Base-by-base conservation (phyloP, 805 yeast genomes). In the Lipomyces sp. region DNA sequence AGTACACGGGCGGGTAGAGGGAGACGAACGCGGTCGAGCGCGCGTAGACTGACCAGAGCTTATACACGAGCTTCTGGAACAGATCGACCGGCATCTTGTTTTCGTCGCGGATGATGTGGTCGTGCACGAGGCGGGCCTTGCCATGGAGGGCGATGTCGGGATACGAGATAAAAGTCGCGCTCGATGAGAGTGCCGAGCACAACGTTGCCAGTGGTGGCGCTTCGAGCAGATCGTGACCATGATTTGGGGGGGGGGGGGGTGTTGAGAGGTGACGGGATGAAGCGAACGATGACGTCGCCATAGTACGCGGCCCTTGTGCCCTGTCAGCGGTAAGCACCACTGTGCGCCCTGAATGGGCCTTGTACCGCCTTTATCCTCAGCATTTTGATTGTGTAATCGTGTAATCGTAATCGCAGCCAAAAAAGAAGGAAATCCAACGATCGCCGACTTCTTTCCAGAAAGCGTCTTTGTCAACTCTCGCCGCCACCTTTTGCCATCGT, bases 61-160 rank as follows among this genome's bases (percentile, higher is more conserved):
- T 64, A 40, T 67, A 61, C 10, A 68, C 63, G 10, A 65, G 37
- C 7, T 55, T 53, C 29, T 49, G 47, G 48, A 49, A 49, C 11
- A 28, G 26, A 29, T 42, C 48, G 14, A 68, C 62, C n/a, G 60
- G 51, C 60, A 59, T 63, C 24, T 53, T 44, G 32, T 38, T 49
- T 43, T 66, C 70, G 51, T 66, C 70, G 39, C 60, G 61, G 23
- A 67, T 47, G 29, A 66, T 69, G 33, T 63, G 65, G 43, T 66
- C 67, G 42, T 66, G 70, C 24, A 66, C 68, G 6, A 70, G 70
- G 36, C 66, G 60, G n/a, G 68, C 68, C 16, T 69, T 67, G 45
- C 70, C 70, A 44, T 66, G 69, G 28, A 66, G 56, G 8, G 69
- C 68, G 43, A 64, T 64, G 47, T 66, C n/a, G 70, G 6, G 70